A percentile compares a stretch with the other conserved stretches of the same genome.
Evolutionary conservation across 306 rosid species (phyloP).

Genomic region (Acmispon strigosus): DNA sequence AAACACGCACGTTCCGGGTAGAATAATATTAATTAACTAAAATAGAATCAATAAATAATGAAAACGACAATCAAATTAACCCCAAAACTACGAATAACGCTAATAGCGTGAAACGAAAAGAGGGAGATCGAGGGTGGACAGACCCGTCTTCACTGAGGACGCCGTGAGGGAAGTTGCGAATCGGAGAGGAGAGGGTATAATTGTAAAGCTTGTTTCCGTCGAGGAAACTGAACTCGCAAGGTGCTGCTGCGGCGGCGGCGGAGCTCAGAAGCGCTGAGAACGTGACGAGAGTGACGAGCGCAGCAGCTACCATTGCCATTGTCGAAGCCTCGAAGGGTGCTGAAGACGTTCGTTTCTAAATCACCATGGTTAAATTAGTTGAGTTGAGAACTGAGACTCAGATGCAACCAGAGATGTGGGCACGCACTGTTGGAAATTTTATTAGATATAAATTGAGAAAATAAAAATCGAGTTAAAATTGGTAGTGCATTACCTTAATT

Average conservation of each 20-base stretch:
- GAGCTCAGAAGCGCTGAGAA: conserved; percentile 24
- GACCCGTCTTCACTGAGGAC: conserved; percentile 96
- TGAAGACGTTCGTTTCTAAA: neutral
- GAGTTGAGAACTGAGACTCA: neutral
- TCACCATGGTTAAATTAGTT: neutral
- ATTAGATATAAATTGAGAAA: too few relatives aligned
- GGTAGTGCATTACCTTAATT: too few relatives aligned
- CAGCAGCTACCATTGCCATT: conserved; percentile 32
- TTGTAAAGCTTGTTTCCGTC: conserved; percentile 54
- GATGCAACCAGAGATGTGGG: neutral
- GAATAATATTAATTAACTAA: neutral
- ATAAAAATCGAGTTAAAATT: too few relatives aligned
- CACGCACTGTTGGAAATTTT: too few relatives aligned
- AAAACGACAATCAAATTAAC: neutral
- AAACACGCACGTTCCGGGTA: neutral
- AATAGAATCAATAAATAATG: neutral
- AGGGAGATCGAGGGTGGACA: neutral
- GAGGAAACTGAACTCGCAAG: conserved; percentile 45
- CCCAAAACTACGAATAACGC: neutral
- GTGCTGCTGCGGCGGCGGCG: conserved; percentile 14
- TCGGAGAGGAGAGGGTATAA: conserved; percentile 65
- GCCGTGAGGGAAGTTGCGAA: conserved; percentile 71
- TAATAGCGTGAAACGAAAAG: neutral
- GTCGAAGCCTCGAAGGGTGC: conserved; percentile 6
- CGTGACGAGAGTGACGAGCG: conserved; percentile 29